Evolutionary conservation across 129 eudicot species (phyloP).

Genomic region (Cynara cardunculus): DNA sequence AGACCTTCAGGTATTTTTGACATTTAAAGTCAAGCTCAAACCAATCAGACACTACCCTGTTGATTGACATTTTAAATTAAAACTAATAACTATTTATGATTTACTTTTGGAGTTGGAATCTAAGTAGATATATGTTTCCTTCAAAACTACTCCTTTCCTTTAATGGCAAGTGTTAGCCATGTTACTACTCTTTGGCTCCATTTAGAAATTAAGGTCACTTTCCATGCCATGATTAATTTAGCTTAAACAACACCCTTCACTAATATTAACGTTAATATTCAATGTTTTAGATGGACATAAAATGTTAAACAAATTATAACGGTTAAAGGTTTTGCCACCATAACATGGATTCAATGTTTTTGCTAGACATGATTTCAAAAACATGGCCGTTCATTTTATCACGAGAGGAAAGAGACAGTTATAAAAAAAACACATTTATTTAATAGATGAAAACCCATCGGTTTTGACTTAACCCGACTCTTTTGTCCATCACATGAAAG

Average conservation of each 20-base stretch:
- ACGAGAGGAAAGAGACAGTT: too few species aligned
- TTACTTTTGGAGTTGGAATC: neutral
- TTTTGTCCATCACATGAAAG: constrained; percentile 18
- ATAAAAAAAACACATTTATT: neutral
- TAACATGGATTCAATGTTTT: neutral
- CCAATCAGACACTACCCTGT: too few species aligned
- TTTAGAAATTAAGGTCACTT: neutral
- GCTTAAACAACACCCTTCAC: neutral
- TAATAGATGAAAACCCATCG: neutral
- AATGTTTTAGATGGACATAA: neutral
- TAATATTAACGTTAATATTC: neutral
- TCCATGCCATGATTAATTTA: neutral
- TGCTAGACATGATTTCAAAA: neutral
- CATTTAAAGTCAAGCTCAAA: too few species aligned
- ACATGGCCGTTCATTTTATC: neutral
- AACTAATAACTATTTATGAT: neutral
- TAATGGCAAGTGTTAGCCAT: neutral
- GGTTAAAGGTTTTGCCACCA: neutral
- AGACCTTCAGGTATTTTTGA: too few species aligned
- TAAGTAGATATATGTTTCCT: neutral
- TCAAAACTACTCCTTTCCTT: neutral
- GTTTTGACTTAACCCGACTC: neutral
- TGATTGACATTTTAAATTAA: neutral
- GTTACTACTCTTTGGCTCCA: neutral
- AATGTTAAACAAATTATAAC: neutral